These are phyloP conservation scores for Cyberlindnera samutprakarnensis DNA, from an alignment of 805 yeast genomes.

Conservation along the genomic window DNA sequence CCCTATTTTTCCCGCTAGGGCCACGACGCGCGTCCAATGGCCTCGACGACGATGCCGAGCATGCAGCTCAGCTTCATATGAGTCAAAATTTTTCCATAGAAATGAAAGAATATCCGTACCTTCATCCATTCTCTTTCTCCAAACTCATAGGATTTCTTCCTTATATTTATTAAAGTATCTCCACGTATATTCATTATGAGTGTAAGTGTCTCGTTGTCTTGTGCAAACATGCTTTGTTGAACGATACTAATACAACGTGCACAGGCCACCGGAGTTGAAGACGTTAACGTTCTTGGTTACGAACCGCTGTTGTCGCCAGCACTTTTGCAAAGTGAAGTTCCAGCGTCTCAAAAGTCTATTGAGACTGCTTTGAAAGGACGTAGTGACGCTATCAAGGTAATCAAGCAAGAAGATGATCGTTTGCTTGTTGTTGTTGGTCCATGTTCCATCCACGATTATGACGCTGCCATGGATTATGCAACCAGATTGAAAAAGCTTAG, in stretches of 20 bases:
- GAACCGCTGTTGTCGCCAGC: slow-evolving; percentile 95
- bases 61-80: too few species aligned
- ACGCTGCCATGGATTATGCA: slow-evolving; percentile 86
- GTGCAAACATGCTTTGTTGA: too few species aligned
- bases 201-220: background rate
- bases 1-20: too few species aligned
- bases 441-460: slow-evolving; percentile 91
- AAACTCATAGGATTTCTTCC: too few species aligned
- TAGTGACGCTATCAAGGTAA: slow-evolving; percentile 65
- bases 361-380: slow-evolving; percentile 72
- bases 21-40: too few species aligned
- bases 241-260: too few species aligned
- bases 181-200: background rate
- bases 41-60: too few species aligned
- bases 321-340: slow-evolving; percentile 76
- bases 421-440: slow-evolving; percentile 89
- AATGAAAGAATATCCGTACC: too few species aligned
- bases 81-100: too few species aligned
- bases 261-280: slow-evolving; percentile 40
- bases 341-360: slow-evolving; percentile 47
- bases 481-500: slow-evolving; percentile 55
- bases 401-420: slow-evolving; percentile 74
- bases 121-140: too few species aligned
- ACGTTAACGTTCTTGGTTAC: slow-evolving; percentile 77
- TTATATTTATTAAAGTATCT: too few species aligned